Conservation (phyloP, 331 rosid genomes). For the Quercus tomentella region DNA sequence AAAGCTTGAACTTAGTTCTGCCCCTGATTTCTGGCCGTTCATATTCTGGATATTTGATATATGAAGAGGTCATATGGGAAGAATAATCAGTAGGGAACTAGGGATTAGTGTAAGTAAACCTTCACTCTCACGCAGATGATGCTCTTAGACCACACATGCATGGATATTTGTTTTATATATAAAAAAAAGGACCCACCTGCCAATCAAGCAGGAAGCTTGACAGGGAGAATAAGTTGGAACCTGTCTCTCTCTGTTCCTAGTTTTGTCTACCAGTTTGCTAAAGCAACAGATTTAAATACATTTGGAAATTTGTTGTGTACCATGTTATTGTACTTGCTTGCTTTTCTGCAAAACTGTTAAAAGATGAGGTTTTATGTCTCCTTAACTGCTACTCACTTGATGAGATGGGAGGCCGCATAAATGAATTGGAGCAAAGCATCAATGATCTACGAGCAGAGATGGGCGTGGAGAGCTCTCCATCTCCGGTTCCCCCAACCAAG, state of each 20-base stretch:
- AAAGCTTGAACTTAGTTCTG: neutral
- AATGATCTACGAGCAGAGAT: constrained; percentile 77
- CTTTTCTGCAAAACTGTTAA: constrained; percentile 1
- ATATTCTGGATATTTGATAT: neutral
- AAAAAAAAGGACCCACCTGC: too few species aligned
- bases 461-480: constrained; percentile 85
- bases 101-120: neutral
- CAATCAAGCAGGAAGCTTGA: neutral
- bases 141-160: neutral
- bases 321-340: neutral
- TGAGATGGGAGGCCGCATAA: constrained; percentile 90
- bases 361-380: constrained; percentile 16
- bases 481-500: constrained; percentile 48
- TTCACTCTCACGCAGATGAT: neutral
- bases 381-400: constrained; percentile 79
- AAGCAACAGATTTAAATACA: neutral
- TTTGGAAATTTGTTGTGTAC: neutral
- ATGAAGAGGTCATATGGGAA: neutral
- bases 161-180: neutral
- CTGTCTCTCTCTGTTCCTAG: neutral
- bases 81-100: neutral
- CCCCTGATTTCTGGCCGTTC: neutral
- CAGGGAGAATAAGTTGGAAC: neutral
- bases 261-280: constrained; percentile 1
- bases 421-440: constrained; percentile 87